Conservation (phyloP, 306 rosid species). For the Arachis stenosperma region DNA sequence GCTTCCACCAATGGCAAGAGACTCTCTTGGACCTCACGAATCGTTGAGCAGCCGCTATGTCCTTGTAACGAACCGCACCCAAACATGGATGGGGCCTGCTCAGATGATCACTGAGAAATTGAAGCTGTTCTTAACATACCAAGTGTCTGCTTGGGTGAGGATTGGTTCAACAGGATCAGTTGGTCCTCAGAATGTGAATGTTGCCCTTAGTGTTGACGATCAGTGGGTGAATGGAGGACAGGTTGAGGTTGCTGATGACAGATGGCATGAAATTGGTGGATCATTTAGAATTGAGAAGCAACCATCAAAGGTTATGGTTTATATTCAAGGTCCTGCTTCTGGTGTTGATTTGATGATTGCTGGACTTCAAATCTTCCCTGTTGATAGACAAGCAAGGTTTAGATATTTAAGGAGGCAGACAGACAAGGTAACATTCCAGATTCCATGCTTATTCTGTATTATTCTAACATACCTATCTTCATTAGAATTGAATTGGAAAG, state of each 20-base stretch:
- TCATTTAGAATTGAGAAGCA: slow-evolving; percentile 93
- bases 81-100: slow-evolving; percentile 98
- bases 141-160: slow-evolving; percentile 93
- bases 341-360: slow-evolving; percentile 86
- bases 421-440: slow-evolving; percentile 60
- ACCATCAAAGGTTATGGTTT: slow-evolving; percentile 80
- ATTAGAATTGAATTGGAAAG: not conserved
- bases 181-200: slow-evolving; percentile 73
- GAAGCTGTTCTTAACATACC: slow-evolving; percentile 79
- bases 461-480: no score
- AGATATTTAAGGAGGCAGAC: slow-evolving; percentile 64
- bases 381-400: slow-evolving; percentile 78
- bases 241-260: slow-evolving; percentile 52
- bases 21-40: slow-evolving; percentile 78
- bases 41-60: slow-evolving; percentile 73
- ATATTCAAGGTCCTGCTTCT: slow-evolving; percentile 86
- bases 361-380: slow-evolving; percentile 93
- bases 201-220: slow-evolving; percentile 75
- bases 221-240: slow-evolving; percentile 98
- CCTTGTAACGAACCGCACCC: slow-evolving; percentile 80
- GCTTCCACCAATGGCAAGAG: slow-evolving; percentile 96
- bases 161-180: slow-evolving; percentile 64
- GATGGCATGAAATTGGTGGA: slow-evolving; percentile 95
- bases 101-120: slow-evolving; percentile 82
- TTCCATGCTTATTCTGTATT: slow-evolving; percentile 8